phyloP scores from a whole-genome alignment of 129 eudicot genomes.

The Heracleum sosnowskyi region DNA sequence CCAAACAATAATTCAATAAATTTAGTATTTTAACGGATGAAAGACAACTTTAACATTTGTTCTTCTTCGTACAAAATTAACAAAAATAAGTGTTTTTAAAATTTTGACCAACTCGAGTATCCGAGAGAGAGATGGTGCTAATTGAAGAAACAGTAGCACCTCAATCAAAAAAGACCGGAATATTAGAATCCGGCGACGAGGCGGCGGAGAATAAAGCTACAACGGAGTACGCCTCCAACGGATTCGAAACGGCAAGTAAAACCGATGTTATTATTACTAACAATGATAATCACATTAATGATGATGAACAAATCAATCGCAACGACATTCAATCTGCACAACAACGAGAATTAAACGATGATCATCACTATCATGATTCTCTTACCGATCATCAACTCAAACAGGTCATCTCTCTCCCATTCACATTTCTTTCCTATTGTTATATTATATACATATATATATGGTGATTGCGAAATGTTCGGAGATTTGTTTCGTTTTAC shows the following conservation, averaged over 20 bases:
- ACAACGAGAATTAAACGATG: conserved; percentile 9
- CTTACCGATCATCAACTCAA: conserved; percentile 33
- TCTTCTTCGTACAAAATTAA: no score
- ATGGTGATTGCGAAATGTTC: neutral
- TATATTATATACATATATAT: no score
- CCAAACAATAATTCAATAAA: no score
- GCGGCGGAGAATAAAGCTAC: conserved; percentile 5
- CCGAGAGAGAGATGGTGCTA: conserved; percentile 50
- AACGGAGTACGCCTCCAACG: conserved; percentile 47
- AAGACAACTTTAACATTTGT: no score
- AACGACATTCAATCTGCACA: neutral
- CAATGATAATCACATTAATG: conserved; percentile 10
- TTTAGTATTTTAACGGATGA: no score
- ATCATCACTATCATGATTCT: conserved; percentile 30
- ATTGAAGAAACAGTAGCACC: conserved; percentile 26
- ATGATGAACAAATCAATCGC: conserved; percentile 14
- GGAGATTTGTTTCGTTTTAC: neutral
- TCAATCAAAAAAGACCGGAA: neutral
- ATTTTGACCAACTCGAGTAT: no score
- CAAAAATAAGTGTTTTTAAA: no score
- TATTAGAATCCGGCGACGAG: neutral
- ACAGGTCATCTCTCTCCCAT: conserved; percentile 20
- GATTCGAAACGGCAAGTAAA: conserved; percentile 81
- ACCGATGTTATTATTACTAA: conserved; percentile 18
- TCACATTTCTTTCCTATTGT: no score